Base-by-base conservation (phyloP, 495 filamentous ascomycete genomes). In the Lasiosphaeris hirsuta region DNA sequence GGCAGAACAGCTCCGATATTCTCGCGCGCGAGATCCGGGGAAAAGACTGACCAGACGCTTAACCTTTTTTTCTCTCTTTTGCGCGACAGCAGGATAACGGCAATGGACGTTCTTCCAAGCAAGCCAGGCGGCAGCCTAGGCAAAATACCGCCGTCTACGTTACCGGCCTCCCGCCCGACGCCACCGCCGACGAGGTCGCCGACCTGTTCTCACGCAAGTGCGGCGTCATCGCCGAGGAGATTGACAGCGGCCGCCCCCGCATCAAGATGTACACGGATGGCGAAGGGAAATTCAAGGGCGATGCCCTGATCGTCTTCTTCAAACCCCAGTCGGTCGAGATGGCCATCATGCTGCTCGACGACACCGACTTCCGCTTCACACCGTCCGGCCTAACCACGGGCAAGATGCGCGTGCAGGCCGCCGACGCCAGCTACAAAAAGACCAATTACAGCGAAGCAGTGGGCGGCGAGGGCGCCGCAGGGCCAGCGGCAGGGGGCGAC, bases 251-350 rank as follows among this genome's bases (percentile, higher is more conserved):
- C 49, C 80, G 83, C 37, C 89, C 88, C 11, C 88, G 95, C 43
- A 90, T 99, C 74, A 97, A 96, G 75, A 84, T 99, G 70, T 97
- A 99, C 72, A 84, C 75, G 7, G 86, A 96, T 50, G 86, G 90
- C 8, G 69, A 85, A 1, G 94, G 90, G 0, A 84, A 81, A 3
- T 90, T 95, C 77, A 97, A 97, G 71, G 95, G 95, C 46, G 92
- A 97, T 66, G 91, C 89, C 7, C 80, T 97, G 11, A 78, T 99
- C 35, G 89, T 97, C 36, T 99, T 91, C 74, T 96, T 96, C 79
- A 89, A 92, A 55, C 86, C 91, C 0, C 90, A 96, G 69, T 91
- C 87, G 18, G 92, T 99, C 62, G 77, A 87, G 14, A 82, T 96
- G 62, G 95, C 95, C 5, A 90, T 96, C 57, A 85, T 90, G 73